Percentiles rank a stretch among this genome's conserved stretches.
These are phyloP conservation scores for Tarenaya hassleriana DNA, from an alignment of 345 rosid genomes.

Conservation along the genomic window DNA sequence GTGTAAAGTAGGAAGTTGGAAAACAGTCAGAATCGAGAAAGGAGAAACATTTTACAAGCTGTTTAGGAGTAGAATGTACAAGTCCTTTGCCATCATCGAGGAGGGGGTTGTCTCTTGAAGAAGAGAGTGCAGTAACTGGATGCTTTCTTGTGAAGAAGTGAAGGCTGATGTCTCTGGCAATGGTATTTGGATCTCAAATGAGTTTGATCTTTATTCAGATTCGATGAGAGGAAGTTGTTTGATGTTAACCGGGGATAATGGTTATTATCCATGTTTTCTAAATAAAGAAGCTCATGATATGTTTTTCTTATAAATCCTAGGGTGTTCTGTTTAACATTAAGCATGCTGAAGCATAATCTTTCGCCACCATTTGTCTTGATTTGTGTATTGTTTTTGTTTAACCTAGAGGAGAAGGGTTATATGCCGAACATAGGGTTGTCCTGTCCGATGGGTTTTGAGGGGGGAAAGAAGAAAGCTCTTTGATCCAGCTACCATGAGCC, in stretches of 20 bases:
- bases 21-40: slow-evolving; percentile 13
- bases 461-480: slow-evolving; percentile 1
- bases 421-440: slow-evolving; percentile 5
- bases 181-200: slow-evolving; percentile 32
- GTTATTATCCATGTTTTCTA: slow-evolving; percentile 16
- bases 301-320: slow-evolving; percentile 16
- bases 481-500: neutral
- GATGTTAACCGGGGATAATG: slow-evolving; percentile 31
- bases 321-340: too few relatives aligned
- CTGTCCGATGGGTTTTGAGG: neutral
- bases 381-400: slow-evolving; percentile 10
- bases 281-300: slow-evolving; percentile 8
- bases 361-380: slow-evolving; percentile 18
- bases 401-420: neutral
- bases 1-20: slow-evolving; percentile 7
- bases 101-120: slow-evolving; percentile 13
- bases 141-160: slow-evolving; percentile 30
- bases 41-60: slow-evolving; percentile 6
- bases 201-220: slow-evolving; percentile 31
- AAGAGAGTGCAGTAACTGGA: slow-evolving; percentile 9
- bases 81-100: slow-evolving; percentile 9
- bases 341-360: too few relatives aligned
- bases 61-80: slow-evolving; percentile 19
- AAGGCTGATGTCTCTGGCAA: slow-evolving; percentile 37
- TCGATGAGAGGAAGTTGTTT: slow-evolving; percentile 47